phyloP scores from a whole-genome alignment of 768 basidiomycete genomes.

The Rhizopogon vesiculosus region DNA sequence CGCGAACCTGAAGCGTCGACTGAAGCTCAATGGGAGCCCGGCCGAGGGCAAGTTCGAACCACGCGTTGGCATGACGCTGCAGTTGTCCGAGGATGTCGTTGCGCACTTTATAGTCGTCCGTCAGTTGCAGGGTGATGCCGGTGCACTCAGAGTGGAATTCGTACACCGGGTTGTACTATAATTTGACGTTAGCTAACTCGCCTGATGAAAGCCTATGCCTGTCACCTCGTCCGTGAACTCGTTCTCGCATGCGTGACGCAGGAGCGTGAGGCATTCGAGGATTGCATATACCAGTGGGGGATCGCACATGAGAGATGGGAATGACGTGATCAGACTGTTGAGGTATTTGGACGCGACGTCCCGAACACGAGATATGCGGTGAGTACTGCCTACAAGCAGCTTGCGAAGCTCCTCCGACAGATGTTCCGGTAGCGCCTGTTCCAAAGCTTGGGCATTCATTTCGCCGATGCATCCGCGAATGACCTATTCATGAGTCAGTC shows the following conservation, averaged over 20 bases:
- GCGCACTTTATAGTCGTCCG: conserved; percentile 81
- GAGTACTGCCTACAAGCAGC: conserved; percentile 77
- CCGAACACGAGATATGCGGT: conserved; percentile 76
- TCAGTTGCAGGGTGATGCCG: conserved; percentile 70
- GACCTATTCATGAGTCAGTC: conserved; percentile 45
- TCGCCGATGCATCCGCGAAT: conserved; percentile 71
- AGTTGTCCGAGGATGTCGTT: conserved; percentile 79
- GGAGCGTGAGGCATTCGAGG: conserved; percentile 84
- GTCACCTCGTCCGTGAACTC: conserved; percentile 87
- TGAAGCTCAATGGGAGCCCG: conserved; percentile 91
- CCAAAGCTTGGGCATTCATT: conserved; percentile 68
- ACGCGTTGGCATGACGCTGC: conserved; percentile 67
- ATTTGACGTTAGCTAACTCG: neutral
- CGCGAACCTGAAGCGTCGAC: conserved; percentile 78
- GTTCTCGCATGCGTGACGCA: conserved; percentile 85
- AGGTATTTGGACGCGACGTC: conserved; percentile 82
- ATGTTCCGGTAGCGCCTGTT: conserved; percentile 67
- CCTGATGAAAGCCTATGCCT: neutral
- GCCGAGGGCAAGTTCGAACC: conserved; percentile 84
- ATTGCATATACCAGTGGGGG: conserved; percentile 82
- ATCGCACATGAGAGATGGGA: conserved; percentile 94
- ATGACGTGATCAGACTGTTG: conserved; percentile 80
- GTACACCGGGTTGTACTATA: conserved; percentile 85
- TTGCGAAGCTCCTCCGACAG: conserved; percentile 70
- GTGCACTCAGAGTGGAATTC: conserved; percentile 78